Evolutionary conservation across 495 filamentous ascomycete genomes (phyloP).

Genomic region (Aspergillus diversus): DNA sequence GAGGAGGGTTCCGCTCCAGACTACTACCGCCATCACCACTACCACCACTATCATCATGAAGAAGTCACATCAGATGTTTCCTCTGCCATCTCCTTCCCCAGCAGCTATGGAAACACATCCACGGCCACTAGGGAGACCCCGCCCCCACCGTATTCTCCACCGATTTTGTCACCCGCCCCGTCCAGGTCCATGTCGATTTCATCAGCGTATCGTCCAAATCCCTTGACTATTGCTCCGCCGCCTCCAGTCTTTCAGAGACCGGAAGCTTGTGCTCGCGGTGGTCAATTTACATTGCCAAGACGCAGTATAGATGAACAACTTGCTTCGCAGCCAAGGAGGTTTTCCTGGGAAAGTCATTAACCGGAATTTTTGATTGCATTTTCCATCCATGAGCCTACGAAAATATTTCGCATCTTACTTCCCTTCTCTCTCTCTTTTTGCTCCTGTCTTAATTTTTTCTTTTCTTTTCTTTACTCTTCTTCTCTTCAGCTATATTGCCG

Average conservation of each 20-base stretch:
- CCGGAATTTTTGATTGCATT: too few species aligned
- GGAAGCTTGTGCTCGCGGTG: constrained; percentile 14
- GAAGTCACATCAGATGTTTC: constrained; percentile 44
- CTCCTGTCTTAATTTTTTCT: too few species aligned
- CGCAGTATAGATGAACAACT: constrained; percentile 24
- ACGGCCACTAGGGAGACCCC: constrained; percentile 52
- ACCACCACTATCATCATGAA: constrained; percentile 22
- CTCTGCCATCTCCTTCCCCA: constrained; percentile 49
- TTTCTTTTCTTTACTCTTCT: too few species aligned
- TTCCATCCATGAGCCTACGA: too few species aligned
- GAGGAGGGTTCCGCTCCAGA: constrained; percentile 21
- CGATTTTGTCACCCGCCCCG: constrained; percentile 30
- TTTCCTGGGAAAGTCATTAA: constrained; percentile 40
- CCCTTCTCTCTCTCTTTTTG: too few species aligned
- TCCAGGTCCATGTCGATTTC: constrained; percentile 44
- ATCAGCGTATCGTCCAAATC: constrained; percentile 25
- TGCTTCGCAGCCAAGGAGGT: constrained; percentile 28
- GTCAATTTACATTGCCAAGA: constrained; percentile 5
- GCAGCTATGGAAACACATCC: constrained; percentile 53
- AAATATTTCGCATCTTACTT: too few species aligned
- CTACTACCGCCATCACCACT: constrained; percentile 13
- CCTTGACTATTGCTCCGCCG: constrained; percentile 32
- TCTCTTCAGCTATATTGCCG: too few species aligned
- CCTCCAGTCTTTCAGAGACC: constrained; percentile 29
- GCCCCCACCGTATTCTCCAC: constrained; percentile 49